Evolutionary conservation across 2,329 filamentous ascomycete genomes (phyloP), one percentile per base, ranked within the genome.

Genomic region (Lojkania enalia): DNA sequence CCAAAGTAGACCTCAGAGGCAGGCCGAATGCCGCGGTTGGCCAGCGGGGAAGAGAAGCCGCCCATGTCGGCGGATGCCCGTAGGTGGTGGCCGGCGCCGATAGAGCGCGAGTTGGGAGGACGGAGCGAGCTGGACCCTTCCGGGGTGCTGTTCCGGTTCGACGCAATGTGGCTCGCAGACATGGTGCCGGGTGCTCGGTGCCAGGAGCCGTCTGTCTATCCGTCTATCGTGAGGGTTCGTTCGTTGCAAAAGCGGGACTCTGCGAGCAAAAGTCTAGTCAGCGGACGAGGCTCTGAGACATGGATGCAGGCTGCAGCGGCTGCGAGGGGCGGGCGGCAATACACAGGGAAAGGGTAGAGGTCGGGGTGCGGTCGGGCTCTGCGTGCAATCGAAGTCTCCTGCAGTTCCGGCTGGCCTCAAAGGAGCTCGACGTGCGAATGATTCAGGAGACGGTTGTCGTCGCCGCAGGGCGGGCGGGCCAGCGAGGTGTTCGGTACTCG

Each of bases 1-100:
- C 88, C 91, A 71, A 92, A 96, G 71, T 83, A 84, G 51, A 97
- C 90, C 68, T 99, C 94, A 15, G 94, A 97, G 19, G 91, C 90
- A 21, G 94, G 94, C 48, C 94, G 88, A 61, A 96, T 95, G 66
- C 78, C 81, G 56, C 90, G 88, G 64, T 82, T 86, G 32, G 87
- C 82, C 21, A 83, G 83, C 60, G 76, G 86, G 61, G 76, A 89
- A 67, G 73, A 83, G 66, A 95, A 88, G 38, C 86, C 86, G 52
- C 90, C 88, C 88, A 97, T 95, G 70, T 99, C 94, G 62, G 94
- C 92, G 40, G 94, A 99, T 35, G 91, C 90, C 63, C 94, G 90
- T 52, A 99, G 84, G 69, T 94, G 88, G 71, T 92, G 88, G 44
- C 86, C 86, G 50, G 87, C 81, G 49, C 85, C 88, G 60, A 95